Percentiles rank a stretch among this genome's conserved stretches.
These are phyloP conservation scores for Apiospora saccharicola DNA, from an alignment of 2,329 filamentous ascomycete species.

Conservation along the genomic window DNA sequence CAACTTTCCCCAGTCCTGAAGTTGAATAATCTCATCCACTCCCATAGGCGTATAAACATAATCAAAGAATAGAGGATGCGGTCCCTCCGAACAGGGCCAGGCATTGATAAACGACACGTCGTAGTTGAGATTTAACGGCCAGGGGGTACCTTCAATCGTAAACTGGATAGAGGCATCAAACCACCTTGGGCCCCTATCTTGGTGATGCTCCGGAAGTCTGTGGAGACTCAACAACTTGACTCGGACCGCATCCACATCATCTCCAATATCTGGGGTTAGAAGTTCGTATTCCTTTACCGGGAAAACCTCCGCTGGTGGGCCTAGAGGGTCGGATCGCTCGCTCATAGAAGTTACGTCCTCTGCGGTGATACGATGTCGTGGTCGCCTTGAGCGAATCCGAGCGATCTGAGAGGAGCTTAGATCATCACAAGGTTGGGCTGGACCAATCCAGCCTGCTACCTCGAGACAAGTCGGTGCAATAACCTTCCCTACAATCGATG, in stretches of 20 bases:
- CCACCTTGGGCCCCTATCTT: slow-evolving; percentile 49
- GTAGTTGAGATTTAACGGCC: slow-evolving; percentile 68
- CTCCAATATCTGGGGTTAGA: slow-evolving; percentile 62
- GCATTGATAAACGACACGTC: slow-evolving; percentile 73
- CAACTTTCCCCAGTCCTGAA: slow-evolving; percentile 69
- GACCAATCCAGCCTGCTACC: slow-evolving; percentile 78
- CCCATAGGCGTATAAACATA: slow-evolving; percentile 67
- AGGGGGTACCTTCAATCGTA: slow-evolving; percentile 68
- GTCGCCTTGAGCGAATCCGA: slow-evolving; percentile 67
- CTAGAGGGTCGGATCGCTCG: slow-evolving; percentile 73
- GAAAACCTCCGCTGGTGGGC: slow-evolving; percentile 67
- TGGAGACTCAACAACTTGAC: slow-evolving; percentile 73
- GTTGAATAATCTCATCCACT: slow-evolving; percentile 70
- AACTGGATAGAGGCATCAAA: slow-evolving; percentile 70
- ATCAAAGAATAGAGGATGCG: slow-evolving; percentile 76
- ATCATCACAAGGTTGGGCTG: slow-evolving; percentile 72
- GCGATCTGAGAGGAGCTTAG: slow-evolving; percentile 74
- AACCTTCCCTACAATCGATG: slow-evolving; percentile 78
- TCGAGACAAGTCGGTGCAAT: slow-evolving; percentile 75
- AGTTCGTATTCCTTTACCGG: slow-evolving; percentile 74
- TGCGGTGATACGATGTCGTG: slow-evolving; percentile 62
- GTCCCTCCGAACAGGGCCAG: slow-evolving; percentile 69
- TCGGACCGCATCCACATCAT: slow-evolving; percentile 70
- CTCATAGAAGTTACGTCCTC: slow-evolving; percentile 71
- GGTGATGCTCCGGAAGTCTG: slow-evolving; percentile 45